Percentiles rank a stretch among this genome's conserved stretches.
phyloP scores from a whole-genome alignment of 108 stramenopile genomes.

The Fragilaria radians region DNA sequence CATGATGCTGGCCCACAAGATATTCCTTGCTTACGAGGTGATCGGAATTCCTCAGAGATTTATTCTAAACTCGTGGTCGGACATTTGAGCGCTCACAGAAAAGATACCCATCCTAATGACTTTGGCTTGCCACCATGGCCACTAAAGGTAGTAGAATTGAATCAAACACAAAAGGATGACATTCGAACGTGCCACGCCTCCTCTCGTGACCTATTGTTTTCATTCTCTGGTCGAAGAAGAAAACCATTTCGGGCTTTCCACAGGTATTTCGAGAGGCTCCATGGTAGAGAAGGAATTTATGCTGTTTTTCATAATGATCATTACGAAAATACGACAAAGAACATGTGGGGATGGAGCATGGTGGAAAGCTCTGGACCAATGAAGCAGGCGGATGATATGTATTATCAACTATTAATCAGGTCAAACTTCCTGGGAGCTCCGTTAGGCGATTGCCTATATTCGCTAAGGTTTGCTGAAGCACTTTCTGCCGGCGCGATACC shows the following conservation, averaged over 20 bases:
- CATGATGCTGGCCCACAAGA: neutral
- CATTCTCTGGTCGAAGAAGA: neutral
- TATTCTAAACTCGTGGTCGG: neutral
- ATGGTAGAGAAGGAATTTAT: neutral
- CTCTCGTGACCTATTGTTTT: neutral
- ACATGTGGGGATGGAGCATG: neutral
- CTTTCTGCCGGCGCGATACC: constrained; percentile 36
- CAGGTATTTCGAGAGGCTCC: neutral
- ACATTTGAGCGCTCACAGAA: neutral
- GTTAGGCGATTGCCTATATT: constrained; percentile 35
- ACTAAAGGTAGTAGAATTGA: neutral
- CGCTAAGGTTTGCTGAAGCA: constrained; percentile 32
- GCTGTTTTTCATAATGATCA: neutral
- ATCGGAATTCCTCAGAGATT: neutral
- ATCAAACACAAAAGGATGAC: neutral
- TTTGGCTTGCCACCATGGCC: neutral
- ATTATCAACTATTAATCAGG: neutral
- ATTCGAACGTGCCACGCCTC: neutral
- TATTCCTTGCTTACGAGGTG: neutral
- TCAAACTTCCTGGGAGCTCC: constrained; percentile 22
- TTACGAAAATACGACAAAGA: neutral
- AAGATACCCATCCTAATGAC: neutral
- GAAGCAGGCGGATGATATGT: neutral
- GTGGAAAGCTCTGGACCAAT: neutral
- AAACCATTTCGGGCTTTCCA: neutral